Conservation (phyloP, 2,329 filamentous ascomycete species). For the Cercospora sp. region DNA sequence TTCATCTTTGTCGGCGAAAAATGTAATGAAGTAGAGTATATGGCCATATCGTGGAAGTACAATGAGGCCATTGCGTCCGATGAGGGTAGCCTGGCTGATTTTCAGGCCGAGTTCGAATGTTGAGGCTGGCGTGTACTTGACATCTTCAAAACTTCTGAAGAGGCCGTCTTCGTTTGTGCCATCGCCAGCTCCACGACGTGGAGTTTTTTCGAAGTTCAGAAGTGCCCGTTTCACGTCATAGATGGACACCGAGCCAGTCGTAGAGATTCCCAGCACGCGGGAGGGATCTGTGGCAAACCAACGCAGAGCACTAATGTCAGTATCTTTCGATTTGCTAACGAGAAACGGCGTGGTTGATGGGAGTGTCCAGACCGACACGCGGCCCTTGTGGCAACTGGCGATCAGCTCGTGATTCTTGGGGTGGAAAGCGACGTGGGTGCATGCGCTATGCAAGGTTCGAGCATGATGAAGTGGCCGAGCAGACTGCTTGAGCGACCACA, state of each 20-base stretch:
- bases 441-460: slow-evolving; percentile 24
- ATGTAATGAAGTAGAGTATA: slow-evolving; percentile 29
- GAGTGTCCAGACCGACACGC: slow-evolving; percentile 20
- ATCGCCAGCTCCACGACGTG: neutral
- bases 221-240: slow-evolving; percentile 18
- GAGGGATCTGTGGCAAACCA: slow-evolving; percentile 18
- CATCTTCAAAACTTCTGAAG: slow-evolving; percentile 28
- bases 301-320: slow-evolving; percentile 16
- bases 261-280: slow-evolving; percentile 17
- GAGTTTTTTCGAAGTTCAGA: slow-evolving; percentile 6
- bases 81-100: slow-evolving; percentile 21
- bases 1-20: slow-evolving; percentile 20
- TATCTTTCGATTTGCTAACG: slow-evolving; percentile 12
- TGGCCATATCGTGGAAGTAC: slow-evolving; percentile 26
- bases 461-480: slow-evolving; percentile 25
- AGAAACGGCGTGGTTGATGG: slow-evolving; percentile 19
- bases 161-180: slow-evolving; percentile 25
- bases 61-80: slow-evolving; percentile 32
- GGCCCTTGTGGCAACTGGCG: slow-evolving; percentile 19
- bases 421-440: slow-evolving; percentile 23
- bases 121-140: slow-evolving; percentile 18
- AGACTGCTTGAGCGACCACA: slow-evolving; percentile 28
- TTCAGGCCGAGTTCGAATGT: slow-evolving; percentile 15
- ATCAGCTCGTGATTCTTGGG: slow-evolving; percentile 17
- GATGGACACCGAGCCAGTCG: slow-evolving; percentile 15